These are phyloP conservation scores for Cytospora leucostoma DNA, from an alignment of 2,329 filamentous ascomycete genomes.

Conservation along the genomic window DNA sequence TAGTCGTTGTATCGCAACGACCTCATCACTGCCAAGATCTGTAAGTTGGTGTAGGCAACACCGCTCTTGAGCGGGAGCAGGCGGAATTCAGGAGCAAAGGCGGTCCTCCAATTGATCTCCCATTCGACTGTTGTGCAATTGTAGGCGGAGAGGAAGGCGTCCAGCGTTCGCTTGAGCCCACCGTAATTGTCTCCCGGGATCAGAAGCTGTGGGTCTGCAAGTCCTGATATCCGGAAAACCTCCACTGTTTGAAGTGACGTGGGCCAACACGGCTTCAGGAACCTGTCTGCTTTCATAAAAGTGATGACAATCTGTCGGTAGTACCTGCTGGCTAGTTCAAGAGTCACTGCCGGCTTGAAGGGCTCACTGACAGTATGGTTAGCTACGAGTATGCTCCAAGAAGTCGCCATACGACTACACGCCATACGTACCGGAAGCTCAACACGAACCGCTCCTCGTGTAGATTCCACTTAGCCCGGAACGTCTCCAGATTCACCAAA, in stretches of 20 bases:
- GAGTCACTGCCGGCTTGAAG: constrained; percentile 34
- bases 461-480: constrained; percentile 51
- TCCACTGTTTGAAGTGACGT: constrained; percentile 54
- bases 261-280: constrained; percentile 60
- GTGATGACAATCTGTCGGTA: constrained; percentile 57
- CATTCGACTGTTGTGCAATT: constrained; percentile 52
- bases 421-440: constrained; percentile 48
- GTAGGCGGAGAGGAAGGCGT: constrained; percentile 57
- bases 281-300: constrained; percentile 56
- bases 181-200: constrained; percentile 56
- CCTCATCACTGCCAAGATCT: constrained; percentile 58
- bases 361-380: constrained; percentile 33
- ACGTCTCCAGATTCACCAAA: constrained; percentile 53
- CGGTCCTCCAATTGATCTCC: constrained; percentile 51
- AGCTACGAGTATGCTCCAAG: neutral
- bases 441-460: constrained; percentile 60
- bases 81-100: constrained; percentile 55
- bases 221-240: constrained; percentile 55
- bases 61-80: constrained; percentile 47
- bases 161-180: constrained; percentile 54
- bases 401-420: neutral
- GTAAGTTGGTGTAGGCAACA: constrained; percentile 48
- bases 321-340: constrained; percentile 55
- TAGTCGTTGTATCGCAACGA: constrained; percentile 61
- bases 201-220: constrained; percentile 54